phyloP scores from a whole-genome alignment of 2,329 filamentous ascomycete genomes.

The Tolypocladium amazonense region DNA sequence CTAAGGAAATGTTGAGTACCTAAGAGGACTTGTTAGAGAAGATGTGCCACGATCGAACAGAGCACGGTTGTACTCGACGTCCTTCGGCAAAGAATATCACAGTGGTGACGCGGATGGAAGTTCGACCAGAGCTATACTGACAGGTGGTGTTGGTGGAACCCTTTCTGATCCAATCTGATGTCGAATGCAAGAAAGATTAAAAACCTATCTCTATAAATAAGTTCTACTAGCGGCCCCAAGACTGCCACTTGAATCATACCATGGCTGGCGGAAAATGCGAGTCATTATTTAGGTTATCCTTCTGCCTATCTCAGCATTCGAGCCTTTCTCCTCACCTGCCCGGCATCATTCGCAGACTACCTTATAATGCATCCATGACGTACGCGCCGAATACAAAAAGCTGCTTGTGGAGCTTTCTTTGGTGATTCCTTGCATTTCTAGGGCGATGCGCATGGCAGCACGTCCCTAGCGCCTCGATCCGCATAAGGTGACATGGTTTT shows the following conservation, averaged over 20 bases:
- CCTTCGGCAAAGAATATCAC: background rate
- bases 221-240: background rate
- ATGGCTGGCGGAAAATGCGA: background rate
- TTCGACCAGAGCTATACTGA: background rate
- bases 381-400: background rate
- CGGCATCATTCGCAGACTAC: background rate
- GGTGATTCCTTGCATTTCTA: background rate
- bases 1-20: background rate
- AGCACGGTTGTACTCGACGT: background rate
- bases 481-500: background rate
- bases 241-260: background rate
- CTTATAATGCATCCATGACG: background rate
- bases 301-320: background rate
- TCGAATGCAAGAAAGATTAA: too few species aligned
- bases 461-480: background rate
- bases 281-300: background rate
- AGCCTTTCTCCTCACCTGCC: background rate
- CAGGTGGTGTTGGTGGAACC: background rate
- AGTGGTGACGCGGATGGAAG: background rate
- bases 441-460: background rate
- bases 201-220: too few species aligned
- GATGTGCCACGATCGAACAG: background rate
- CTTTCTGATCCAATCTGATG: background rate
- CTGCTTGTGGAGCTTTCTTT: background rate
- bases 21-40: background rate